Conservation (phyloP, 1,139 yeast genomes). For the Yamadazyma kanchanaburiensis region DNA sequence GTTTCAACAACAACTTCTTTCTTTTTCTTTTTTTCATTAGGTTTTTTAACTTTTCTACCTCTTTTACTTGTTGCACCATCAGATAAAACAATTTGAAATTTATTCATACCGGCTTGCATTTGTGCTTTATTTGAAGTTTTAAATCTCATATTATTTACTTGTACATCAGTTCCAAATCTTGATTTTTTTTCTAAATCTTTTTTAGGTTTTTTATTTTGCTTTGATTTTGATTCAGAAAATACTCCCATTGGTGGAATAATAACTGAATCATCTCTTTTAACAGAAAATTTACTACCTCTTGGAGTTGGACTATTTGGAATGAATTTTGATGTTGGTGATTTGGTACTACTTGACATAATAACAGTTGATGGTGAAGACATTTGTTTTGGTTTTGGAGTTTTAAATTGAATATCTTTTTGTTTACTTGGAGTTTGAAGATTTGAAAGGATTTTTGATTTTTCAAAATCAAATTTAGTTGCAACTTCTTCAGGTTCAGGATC, state of each 20-base stretch:
- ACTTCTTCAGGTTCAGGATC: slow-evolving; percentile 7
- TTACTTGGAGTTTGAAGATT: slow-evolving; percentile 33
- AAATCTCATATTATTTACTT: slow-evolving; percentile 12
- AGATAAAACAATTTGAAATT: slow-evolving; percentile 52
- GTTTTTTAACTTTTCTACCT: slow-evolving; percentile 21
- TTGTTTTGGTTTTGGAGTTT: slow-evolving; percentile 23
- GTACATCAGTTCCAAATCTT: slow-evolving; percentile 7
- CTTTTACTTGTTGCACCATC: slow-evolving; percentile 44
- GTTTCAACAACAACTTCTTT: slow-evolving; percentile 10
- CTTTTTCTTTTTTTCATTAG: slow-evolving; percentile 7
- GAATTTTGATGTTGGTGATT: slow-evolving; percentile 8
- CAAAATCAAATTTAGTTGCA: slow-evolving; percentile 3
- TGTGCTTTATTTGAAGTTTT: slow-evolving; percentile 23
- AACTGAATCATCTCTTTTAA: slow-evolving; percentile 9
- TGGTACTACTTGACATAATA: slow-evolving; percentile 22
- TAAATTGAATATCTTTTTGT: slow-evolving; percentile 21
- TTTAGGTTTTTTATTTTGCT: slow-evolving; percentile 1
- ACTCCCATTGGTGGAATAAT: slow-evolving; percentile 42
- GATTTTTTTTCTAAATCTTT: slow-evolving; percentile 1
- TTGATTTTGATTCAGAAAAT: slow-evolving; percentile 27
- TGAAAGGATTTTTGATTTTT: slow-evolving; percentile 6
- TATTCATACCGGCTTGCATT: slow-evolving; percentile 46
- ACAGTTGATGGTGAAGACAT: slow-evolving; percentile 33
- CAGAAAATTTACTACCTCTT: slow-evolving; percentile 8
- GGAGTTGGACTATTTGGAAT: slow-evolving; percentile 44